Base-by-base conservation (phyloP, 2,329 filamentous ascomycete species). In the Huntiella abstrusa region DNA sequence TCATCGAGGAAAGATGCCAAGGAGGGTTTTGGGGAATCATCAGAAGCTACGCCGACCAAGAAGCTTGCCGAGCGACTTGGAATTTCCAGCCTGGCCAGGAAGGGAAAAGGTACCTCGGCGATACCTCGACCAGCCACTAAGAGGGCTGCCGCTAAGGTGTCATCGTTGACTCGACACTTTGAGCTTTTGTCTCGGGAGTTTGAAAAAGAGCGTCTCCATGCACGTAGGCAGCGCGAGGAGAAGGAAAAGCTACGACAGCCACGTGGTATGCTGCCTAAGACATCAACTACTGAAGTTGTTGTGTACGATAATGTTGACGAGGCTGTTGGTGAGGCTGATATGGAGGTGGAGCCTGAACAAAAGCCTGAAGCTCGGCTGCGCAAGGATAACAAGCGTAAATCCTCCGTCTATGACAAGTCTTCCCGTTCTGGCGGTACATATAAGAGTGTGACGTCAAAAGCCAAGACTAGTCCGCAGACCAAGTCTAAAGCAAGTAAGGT, bases 161-260 rank as follows among this genome's bases (percentile, higher is more conserved):
- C 86, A 6, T 86, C 80, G n/a, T 69, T 98, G 43, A 85, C 91
- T 13, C 84, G 84, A 54, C 91, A 96, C 59, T 96, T 98, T 57
- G 92, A 98, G 60, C 87, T 96, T 59, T 69, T 98, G 48, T 95
- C 86, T 54, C 80, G 87, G 17, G 92, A 98, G 57, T 98, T 98
- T 54, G 86, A 95, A 57, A 93, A 88, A 55, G 88, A 98, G 62
- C 75, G 91, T 39, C 74, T 92, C 53, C 80, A 83, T 42, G 88
- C 96, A 59, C 76, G 83, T 53, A 80, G 80, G 55, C 81, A 86
- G 58, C 70, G 84, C 49, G 83, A 84, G 19, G 82, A 83, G 40
- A 85, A 79, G 56, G 77, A 81, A 57, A 38, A 42, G 7, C 71
- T 75, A 16, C 67, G 70, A 38, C 69, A 73, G 58, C 83, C 84